Evolutionary conservation across 805 yeast genomes (phyloP).

Genomic region (Ogataea glucozyma): DNA sequence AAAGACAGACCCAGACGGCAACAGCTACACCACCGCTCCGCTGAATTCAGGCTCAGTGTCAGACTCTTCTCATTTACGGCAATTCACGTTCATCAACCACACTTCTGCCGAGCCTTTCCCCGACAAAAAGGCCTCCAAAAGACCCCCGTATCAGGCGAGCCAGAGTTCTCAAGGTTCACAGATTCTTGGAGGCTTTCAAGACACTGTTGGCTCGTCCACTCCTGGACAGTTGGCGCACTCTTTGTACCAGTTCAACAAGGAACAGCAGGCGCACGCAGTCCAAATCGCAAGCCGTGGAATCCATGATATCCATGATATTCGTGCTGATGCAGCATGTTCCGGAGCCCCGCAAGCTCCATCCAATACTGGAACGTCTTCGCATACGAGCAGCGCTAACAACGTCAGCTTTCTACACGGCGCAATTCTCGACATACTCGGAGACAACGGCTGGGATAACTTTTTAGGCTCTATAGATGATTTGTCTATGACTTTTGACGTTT

Average conservation of each 20-base stretch:
- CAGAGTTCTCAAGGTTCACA: too few species aligned
- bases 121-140: background rate
- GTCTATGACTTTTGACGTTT: conserved; percentile 24
- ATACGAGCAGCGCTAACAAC: background rate
- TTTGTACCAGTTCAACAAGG: conserved; percentile 1
- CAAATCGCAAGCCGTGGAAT: too few species aligned
- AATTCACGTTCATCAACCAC: conserved; percentile 13
- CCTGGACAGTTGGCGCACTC: background rate
- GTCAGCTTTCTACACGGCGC: conserved; percentile 20
- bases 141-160: background rate
- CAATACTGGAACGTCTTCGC: too few species aligned
- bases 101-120: conserved; percentile 5
- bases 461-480: conserved; percentile 32
- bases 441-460: conserved; percentile 35
- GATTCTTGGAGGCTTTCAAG: too few species aligned
- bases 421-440: conserved; percentile 33
- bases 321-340: too few species aligned
- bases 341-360: too few species aligned
- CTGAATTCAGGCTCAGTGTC: background rate
- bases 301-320: too few species aligned
- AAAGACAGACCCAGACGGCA: too few species aligned
- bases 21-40: background rate
- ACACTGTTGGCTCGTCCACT: background rate
- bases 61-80: background rate
- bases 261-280: background rate